Evolutionary conservation across 805 yeast genomes (phyloP), one percentile per base, ranked within the genome.

Genomic region (Candida pseudoglaebosa): DNA sequence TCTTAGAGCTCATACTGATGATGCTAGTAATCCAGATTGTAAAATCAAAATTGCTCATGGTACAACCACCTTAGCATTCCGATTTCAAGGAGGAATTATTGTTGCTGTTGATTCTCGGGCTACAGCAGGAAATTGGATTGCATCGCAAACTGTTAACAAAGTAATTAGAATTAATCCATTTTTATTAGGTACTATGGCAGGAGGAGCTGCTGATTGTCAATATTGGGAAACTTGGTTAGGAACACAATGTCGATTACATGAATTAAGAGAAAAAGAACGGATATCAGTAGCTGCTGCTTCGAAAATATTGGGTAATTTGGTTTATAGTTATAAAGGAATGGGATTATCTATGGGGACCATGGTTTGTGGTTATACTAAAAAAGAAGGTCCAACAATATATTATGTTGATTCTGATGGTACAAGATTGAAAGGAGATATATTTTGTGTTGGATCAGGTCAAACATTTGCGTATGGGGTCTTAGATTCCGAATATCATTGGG

Each of bases 141-240:
- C 97, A 15, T 89, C 97, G 12, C 97, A 90, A 62, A 89, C 97
- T 2, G 99, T 93, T 47, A 91, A 91, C 66, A 93, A 93, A 65
- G 99, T 93, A 40, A 89, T 93, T 54, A 91, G 91, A 64, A 93
- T 93, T 67, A 93, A 93, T 64, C 96, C 97, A 38, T 84, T 86
- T 61, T 67, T 93, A 47, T 74, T 93, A 53, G 99, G 99, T 48
- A 93, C 99, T 15, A 82, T 93, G 96, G 99, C 99, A 24, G 99
- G 99, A 67, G 98, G 98, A 71, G 99, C 99, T 36, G 98, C 98
- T 22, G 99, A 93, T 67, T 93, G 99, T 73, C 99, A 93, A 64
- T 93, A 74, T 66, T 93, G 99, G 99, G 98, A 93, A 68, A 87
- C 97, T 26, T 93, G 98, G 98, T 75, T 93, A 44, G 99, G 99